Percentiles rank a stretch among this genome's conserved stretches.
phyloP scores from a whole-genome alignment of 208 protist genomes.

The Wallacemonas sp. region DNA sequence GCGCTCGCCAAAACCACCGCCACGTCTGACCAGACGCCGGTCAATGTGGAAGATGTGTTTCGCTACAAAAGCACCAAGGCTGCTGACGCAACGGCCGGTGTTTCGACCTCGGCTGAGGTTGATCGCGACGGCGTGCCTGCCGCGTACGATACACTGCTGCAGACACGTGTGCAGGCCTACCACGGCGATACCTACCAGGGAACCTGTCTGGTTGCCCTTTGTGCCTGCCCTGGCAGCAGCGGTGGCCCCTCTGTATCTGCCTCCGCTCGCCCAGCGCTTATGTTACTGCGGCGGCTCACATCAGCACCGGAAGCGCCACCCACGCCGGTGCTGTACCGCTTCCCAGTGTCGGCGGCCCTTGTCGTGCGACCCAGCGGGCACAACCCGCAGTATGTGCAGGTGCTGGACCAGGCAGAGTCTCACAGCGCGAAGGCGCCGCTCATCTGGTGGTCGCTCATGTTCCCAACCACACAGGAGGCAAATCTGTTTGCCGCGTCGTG shows the following conservation, averaged over 20 bases:
- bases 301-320: slow-evolving; percentile 23
- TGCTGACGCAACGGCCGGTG: background rate
- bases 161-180: slow-evolving; percentile 50
- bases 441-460: slow-evolving; percentile 11
- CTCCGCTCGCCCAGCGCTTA: background rate
- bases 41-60: slow-evolving; percentile 2
- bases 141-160: slow-evolving; percentile 32
- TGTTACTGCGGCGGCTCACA: slow-evolving; percentile 6
- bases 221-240: slow-evolving; percentile 27
- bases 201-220: slow-evolving; percentile 47
- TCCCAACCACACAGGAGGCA: background rate
- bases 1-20: slow-evolving; percentile 18
- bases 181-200: slow-evolving; percentile 34
- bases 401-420: slow-evolving; percentile 18
- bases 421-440: background rate
- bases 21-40: background rate
- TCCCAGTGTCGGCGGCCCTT: slow-evolving; percentile 11
- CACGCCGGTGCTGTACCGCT: slow-evolving; percentile 19
- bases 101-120: background rate
- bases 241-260: background rate
- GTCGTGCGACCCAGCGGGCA: slow-evolving; percentile 20
- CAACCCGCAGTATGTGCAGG: slow-evolving; percentile 33
- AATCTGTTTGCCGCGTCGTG: no score
- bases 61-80: background rate
- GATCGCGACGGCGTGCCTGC: no score